A percentile compares a stretch with the other conserved stretches of the same genome.
phyloP scores from a whole-genome alignment of 768 basidiomycete genomes.

The Russula abietina region DNA sequence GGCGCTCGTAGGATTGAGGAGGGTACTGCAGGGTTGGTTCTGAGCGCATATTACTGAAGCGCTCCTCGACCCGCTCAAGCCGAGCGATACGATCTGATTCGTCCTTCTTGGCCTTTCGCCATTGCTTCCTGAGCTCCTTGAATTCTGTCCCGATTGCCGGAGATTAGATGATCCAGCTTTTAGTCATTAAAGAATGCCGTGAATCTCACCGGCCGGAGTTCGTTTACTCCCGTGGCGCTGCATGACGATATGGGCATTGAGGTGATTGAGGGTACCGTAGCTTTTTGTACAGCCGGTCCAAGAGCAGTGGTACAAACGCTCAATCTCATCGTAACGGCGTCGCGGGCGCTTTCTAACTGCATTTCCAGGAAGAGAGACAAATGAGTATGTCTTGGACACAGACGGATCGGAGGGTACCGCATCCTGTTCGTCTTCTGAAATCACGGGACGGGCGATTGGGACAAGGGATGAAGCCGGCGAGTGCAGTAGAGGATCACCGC shows the following conservation, averaged over 20 bases:
- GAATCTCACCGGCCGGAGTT: slow-evolving; percentile 73
- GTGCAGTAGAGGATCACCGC: slow-evolving; percentile 17
- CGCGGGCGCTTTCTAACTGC: slow-evolving; percentile 79
- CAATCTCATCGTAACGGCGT: slow-evolving; percentile 89
- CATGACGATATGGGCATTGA: slow-evolving; percentile 98
- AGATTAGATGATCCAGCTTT: slow-evolving; percentile 19
- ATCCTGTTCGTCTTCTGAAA: slow-evolving; percentile 27
- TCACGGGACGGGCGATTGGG: slow-evolving; percentile 19
- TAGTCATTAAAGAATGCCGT: background rate
- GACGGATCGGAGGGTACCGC: slow-evolving; percentile 16
- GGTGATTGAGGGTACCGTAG: slow-evolving; percentile 92
- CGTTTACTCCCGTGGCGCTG: slow-evolving; percentile 92
- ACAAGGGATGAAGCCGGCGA: slow-evolving; percentile 16
- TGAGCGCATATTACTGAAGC: slow-evolving; percentile 2
- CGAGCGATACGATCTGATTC: slow-evolving; percentile 22
- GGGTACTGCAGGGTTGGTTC: slow-evolving; percentile 5
- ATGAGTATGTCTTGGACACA: slow-evolving; percentile 66
- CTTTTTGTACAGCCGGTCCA: slow-evolving; percentile 57
- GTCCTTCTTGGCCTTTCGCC: slow-evolving; percentile 93
- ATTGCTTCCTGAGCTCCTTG: slow-evolving; percentile 94
- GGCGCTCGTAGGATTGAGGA: slow-evolving; percentile 12
- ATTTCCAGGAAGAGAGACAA: slow-evolving; percentile 76
- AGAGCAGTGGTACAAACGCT: slow-evolving; percentile 85
- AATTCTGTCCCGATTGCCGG: slow-evolving; percentile 63
- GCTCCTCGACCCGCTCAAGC: slow-evolving; percentile 12